These are phyloP conservation scores for Aspergillus nomiae DNA, from an alignment of 2,329 filamentous ascomycete genomes.

Conservation along the genomic window DNA sequence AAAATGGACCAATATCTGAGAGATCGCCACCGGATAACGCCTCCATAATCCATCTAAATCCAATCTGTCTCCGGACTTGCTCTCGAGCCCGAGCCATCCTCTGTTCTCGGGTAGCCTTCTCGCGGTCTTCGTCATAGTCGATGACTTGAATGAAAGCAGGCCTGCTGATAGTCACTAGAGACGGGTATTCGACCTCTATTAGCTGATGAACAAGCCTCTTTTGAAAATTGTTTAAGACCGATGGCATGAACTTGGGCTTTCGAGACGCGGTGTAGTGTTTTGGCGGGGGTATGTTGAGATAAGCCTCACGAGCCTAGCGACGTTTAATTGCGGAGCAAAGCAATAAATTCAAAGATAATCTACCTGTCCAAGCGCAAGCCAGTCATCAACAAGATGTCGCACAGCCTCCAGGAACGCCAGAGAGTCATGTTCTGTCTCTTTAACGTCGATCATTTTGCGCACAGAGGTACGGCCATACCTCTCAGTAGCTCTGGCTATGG, in stretches of 20 bases:
- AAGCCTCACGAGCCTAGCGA: constrained; percentile 31
- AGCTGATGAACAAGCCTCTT: constrained; percentile 67
- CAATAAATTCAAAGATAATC: neutral
- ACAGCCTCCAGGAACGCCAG: constrained; percentile 54
- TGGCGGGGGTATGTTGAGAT: constrained; percentile 50
- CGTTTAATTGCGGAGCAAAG: constrained; percentile 3
- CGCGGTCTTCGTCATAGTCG: constrained; percentile 37
- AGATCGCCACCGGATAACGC: constrained; percentile 47
- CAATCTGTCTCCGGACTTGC: constrained; percentile 39
- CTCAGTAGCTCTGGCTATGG: constrained; percentile 49
- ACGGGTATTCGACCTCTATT: constrained; percentile 61
- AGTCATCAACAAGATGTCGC: constrained; percentile 49
- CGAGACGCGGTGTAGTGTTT: constrained; percentile 19
- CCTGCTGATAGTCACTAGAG: constrained; percentile 40
- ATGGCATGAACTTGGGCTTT: constrained; percentile 23
- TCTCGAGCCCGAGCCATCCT: constrained; percentile 30
- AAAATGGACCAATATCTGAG: constrained; percentile 36
- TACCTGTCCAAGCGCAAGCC: constrained; percentile 41
- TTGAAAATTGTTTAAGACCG: constrained; percentile 58
- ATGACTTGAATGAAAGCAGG: constrained; percentile 45
- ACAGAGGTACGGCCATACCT: constrained; percentile 36
- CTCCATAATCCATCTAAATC: constrained; percentile 52
- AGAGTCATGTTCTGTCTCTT: constrained; percentile 54
- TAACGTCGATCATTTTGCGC: constrained; percentile 50
- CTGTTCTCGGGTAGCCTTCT: constrained; percentile 32